phyloP scores from a whole-genome alignment of 805 yeast species.

The Candida maris region DNA sequence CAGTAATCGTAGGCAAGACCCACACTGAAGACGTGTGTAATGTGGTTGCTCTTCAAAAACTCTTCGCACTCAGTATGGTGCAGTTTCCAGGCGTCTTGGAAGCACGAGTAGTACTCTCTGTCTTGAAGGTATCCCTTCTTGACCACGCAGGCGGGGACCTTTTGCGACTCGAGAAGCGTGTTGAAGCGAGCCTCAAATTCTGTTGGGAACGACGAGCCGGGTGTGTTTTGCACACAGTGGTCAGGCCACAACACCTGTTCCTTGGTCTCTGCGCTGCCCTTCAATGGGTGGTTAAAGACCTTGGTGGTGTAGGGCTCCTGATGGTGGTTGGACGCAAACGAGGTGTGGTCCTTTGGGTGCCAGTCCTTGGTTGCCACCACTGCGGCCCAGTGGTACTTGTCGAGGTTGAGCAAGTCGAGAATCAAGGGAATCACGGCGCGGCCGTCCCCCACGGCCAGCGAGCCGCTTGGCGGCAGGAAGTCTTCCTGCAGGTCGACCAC shows the following conservation, averaged over 20 bases:
- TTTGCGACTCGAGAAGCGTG: constrained; percentile 23
- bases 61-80: constrained; percentile 64
- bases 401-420: constrained; percentile 39
- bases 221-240: constrained; percentile 74
- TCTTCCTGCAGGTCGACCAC: constrained; percentile 85
- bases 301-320: constrained; percentile 48
- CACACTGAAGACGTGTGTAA: constrained; percentile 64
- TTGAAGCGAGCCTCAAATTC: constrained; percentile 40
- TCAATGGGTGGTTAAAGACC: constrained; percentile 49
- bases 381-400: constrained; percentile 51
- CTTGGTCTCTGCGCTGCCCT: constrained; percentile 28
- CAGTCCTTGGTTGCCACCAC: constrained; percentile 80
- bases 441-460: constrained; percentile 71
- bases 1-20: constrained; percentile 90
- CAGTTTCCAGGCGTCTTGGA: constrained; percentile 71
- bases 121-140: constrained; percentile 70
- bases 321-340: constrained; percentile 73
- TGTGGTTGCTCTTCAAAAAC: constrained; percentile 41
- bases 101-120: constrained; percentile 85
- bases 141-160: constrained; percentile 41
- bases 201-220: constrained; percentile 61
- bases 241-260: constrained; percentile 78
- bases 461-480: constrained; percentile 74
- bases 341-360: constrained; percentile 78
- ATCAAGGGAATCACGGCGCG: constrained; percentile 53